Evolutionary conservation across 306 rosid genomes (phyloP), one percentile per base, ranked within the genome.

Genomic region (Astragalus glycyphyllos): DNA sequence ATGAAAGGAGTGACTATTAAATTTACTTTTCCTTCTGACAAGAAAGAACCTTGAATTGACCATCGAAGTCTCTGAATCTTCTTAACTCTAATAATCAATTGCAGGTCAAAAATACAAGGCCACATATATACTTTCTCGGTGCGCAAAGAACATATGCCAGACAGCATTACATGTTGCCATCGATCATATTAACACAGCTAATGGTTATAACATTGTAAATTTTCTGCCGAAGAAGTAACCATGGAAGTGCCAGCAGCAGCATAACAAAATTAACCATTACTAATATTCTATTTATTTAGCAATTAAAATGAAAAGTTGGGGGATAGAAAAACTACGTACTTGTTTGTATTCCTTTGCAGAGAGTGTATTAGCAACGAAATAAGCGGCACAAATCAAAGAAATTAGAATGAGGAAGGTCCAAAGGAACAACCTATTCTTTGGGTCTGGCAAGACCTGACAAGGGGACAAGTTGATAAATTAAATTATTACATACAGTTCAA

Each of bases 381-480:
- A 94, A 74, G 86, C 97, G 55, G 86, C 96, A 11, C 82, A 85
- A 62, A 89, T 58, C 66, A 94, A 77, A 13, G 90, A 79, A 57
- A 84, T 16, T 3, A 84, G 61, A 34, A 86, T 16, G 45, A 90
- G 74, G 60, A 82, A 71, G 65, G 84, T 78, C 79, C 82, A 88
- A 78, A 88, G 81, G 74, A 78, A 78, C 11, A 86, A 71, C 80
- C 92, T 83, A 53, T 68, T 78, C 88, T 88, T 93, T 5, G 81
- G 81, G 55, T 87, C 92, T 1, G 88, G 81, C 66, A 65, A 66
- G n/a, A 17, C 89, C 92, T 89, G 91, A 59, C 29, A 81, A 66
- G 73, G 55, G 45, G 29, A 64, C 69, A 0, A 11, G 78, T 42
- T 6, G 44, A 16, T 11, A 63, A 45, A 4, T 26, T 40, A 59